Conservation (phyloP, 208 protist species). For the Trypanosomatidae sp. region DNA sequence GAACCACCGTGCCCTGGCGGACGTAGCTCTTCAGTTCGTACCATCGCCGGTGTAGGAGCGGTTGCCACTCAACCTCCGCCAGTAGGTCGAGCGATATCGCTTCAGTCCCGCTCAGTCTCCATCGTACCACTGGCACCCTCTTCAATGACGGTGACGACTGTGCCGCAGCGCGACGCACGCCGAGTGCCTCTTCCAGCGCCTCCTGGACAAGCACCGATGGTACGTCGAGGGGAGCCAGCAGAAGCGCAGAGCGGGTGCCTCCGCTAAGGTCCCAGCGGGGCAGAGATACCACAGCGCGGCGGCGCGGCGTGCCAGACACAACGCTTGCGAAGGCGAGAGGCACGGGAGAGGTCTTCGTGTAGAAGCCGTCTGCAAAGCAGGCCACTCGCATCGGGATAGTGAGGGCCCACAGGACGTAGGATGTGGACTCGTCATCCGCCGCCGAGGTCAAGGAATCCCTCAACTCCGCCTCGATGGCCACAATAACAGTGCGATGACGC, state of each 20-base stretch:
- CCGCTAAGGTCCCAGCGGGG: constrained; percentile 30
- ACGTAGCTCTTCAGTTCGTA: constrained; percentile 61
- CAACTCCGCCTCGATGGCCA: constrained; percentile 15
- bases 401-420: constrained; percentile 28
- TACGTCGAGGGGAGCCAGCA: constrained; percentile 7
- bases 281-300: constrained; percentile 8
- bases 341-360: constrained; percentile 18
- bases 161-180: background rate
- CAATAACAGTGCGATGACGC: constrained; percentile 18
- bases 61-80: constrained; percentile 38
- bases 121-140: background rate
- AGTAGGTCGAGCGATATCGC: constrained; percentile 2
- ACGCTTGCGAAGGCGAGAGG: constrained; percentile 14
- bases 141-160: background rate
- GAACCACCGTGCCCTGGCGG: constrained; percentile 38
- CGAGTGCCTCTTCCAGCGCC: constrained; percentile 3
- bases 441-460: background rate
- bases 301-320: background rate
- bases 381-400: constrained; percentile 12
- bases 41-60: constrained; percentile 64
- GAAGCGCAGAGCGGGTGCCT: constrained; percentile 24
- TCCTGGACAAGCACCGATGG: background rate
- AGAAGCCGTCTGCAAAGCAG: constrained; percentile 29
- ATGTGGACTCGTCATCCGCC: background rate
- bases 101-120: constrained; percentile 12